Base-by-base conservation (phyloP, 208 protist species). In the Acanthamoeba polyphaga region DNA sequence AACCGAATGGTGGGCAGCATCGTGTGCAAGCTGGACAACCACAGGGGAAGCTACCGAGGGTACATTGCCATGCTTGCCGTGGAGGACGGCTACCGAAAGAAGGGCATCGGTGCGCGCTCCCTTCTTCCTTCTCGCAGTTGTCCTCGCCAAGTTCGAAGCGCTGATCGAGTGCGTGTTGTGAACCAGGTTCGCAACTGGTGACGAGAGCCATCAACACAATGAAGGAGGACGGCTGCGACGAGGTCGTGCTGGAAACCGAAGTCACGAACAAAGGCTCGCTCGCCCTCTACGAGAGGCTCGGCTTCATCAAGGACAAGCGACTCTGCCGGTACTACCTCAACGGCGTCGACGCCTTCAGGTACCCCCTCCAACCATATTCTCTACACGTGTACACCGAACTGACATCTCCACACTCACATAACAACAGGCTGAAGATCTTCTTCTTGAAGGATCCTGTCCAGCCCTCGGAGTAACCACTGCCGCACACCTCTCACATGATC, bases 51-150 rank as follows among this genome's bases (percentile, higher is more conserved):
- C 19, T 96, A 98, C 34, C 96, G 99, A 17, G 99, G 99, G 29
- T 99, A 99, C 95, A 99, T 99, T 49, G 99, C 99, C 32, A 99
- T 99, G 99, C 98, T 99, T 34, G 99, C 99, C 38, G 99, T 99
- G 22, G 97, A 98, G 87, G 97, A 98, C 51, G 66, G 58, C 7
- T 99, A 99, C 94, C 98, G 99, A 66, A 98, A 98, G 46, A 96
- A 98, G 62, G 97, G 98, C 22, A 97, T 99, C 4, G 99, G 99
- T 92, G 98, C 17, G 58, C 95, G 15, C 76, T 32, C 80, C 10
- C 53, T 43, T 66, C 95, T 19, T 74, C n/a, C 80, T 15, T 8
- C 53, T 64, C 58, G 58, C 5, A 9, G 19, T 93, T 4, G 7
- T 32, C 51, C 32, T 58, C 46, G 5, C 46, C 88, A 46, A n/a